phyloP scores from a whole-genome alignment of 495 filamentous ascomycete genomes.

The Daldinia bambusicola region DNA sequence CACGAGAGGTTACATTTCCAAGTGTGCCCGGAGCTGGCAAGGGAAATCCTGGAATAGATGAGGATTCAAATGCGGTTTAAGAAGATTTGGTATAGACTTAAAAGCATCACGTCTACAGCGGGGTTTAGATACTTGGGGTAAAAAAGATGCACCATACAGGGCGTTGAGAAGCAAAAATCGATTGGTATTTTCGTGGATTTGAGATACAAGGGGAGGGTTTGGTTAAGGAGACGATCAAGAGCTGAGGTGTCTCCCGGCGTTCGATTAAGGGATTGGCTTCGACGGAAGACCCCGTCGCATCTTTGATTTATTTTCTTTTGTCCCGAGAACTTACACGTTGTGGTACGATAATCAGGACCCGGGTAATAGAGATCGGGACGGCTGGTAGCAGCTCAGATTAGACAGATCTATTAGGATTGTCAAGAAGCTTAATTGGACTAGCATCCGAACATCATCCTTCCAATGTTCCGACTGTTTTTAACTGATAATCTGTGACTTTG shows the following conservation, averaged over 20 bases:
- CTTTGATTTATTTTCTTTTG: conserved; percentile 33
- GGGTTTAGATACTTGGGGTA: background rate
- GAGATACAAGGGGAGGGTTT: conserved; percentile 3
- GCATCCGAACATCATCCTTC: background rate
- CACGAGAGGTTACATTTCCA: background rate
- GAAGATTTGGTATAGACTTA: conserved; percentile 4
- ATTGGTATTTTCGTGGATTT: conserved; percentile 11
- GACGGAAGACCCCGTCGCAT: conserved; percentile 4
- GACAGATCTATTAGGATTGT: background rate
- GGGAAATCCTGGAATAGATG: background rate
- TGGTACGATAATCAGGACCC: background rate
- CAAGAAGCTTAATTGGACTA: background rate
- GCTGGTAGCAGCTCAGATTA: background rate
- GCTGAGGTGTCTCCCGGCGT: conserved; percentile 62
- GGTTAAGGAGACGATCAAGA: conserved; percentile 59
- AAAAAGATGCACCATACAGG: background rate
- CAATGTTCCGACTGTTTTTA: background rate
- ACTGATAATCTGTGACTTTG: background rate
- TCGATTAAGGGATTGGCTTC: conserved; percentile 33
- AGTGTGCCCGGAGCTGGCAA: background rate
- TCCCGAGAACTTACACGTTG: background rate
- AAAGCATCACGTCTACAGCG: background rate
- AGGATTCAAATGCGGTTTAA: background rate
- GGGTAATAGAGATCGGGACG: background rate
- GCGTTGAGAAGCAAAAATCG: conserved; percentile 21